phyloP scores from a whole-genome alignment of 352 stramenopile species.

The Phytophthora lateralis region DNA sequence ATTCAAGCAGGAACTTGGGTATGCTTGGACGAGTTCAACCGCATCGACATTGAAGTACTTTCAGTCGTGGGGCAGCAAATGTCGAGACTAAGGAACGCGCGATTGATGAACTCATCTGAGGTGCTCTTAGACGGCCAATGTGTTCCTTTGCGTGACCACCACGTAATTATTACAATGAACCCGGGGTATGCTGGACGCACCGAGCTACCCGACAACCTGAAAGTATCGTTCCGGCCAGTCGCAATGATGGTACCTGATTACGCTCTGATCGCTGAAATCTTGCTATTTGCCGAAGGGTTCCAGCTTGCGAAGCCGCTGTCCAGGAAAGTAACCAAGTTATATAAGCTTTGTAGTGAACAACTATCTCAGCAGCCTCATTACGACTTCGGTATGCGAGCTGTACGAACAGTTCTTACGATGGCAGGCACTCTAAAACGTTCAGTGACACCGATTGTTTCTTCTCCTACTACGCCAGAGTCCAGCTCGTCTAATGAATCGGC shows the following conservation, averaged over 20 bases:
- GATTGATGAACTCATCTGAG: conserved; percentile 37
- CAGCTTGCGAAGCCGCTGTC: conserved; percentile 64
- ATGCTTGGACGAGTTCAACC: conserved; percentile 92
- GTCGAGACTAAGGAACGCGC: conserved; percentile 60
- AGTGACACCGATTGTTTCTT: background rate
- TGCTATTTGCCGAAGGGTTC: conserved; percentile 86
- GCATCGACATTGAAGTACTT: conserved; percentile 89
- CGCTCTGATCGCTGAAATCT: conserved; percentile 82
- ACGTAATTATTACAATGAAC: conserved; percentile 92
- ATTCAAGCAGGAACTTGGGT: conserved; percentile 80
- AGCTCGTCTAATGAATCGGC: conserved; percentile 16
- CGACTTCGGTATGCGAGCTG: conserved; percentile 89
- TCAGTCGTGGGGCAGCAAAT: conserved; percentile 90
- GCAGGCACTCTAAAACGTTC: conserved; percentile 71
- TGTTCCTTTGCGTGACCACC: conserved; percentile 65
- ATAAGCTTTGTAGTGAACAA: conserved; percentile 87
- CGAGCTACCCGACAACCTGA: conserved; percentile 87
- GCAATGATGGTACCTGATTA: conserved; percentile 92
- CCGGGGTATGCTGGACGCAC: conserved; percentile 79
- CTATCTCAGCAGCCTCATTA: conserved; percentile 87
- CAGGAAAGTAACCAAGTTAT: conserved; percentile 77
- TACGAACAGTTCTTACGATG: conserved; percentile 84
- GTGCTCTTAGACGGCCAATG: conserved; percentile 63
- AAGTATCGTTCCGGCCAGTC: conserved; percentile 82
- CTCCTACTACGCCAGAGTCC: background rate